Base-by-base conservation (phyloP, 1,139 yeast genomes). In the Saccharomyces hybrid region DNA sequence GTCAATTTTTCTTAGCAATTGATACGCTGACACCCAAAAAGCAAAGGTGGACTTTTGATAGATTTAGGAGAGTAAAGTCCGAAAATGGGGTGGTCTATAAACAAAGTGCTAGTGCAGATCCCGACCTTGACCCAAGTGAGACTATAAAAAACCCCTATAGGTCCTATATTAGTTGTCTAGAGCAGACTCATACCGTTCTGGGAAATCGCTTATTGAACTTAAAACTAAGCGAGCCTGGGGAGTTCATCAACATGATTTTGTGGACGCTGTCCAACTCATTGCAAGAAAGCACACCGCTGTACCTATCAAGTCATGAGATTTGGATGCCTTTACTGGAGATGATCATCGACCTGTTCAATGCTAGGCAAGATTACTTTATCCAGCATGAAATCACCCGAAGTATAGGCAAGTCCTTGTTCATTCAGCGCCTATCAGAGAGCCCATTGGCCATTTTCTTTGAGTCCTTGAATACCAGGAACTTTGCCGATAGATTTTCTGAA, bases 1-100 rank as follows among this genome's bases (percentile, higher is more conserved):
- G 71, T 52, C 71, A 68, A 50, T 56, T 68, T 34, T 67, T 67
- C 49, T 24, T 65, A 21, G 63, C 62, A 9, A 51, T 64, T 3
- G 71, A 67, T 52, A 47, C 59, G 1, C 31, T 66, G 12, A 51
- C 55, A 24, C 52, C 57, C 14, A 52, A 52, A 42, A 52, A 50
- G 8, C 53, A 34, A 58, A 32, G 59, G 55, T 19, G 54, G 55
- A 14, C 42, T 51, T 51, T 52, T 50, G 16, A 28, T 50, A 28
- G 53, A 32, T 27, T 50, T 9, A 19, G 44, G 26, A 38, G 44
- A 49, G 42, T 50, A 31, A 38, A 46, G 28, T 21, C 55, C 51
- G 32, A 49, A 28, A 42, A 50, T 16, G 55, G 54, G 29, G 52
- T 54, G 34, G 12, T 54, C 3, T 52, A 52, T 55, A 47, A 28